phyloP scores from a whole-genome alignment of 140 eudicot genomes.

The Senecio squalidus region DNA sequence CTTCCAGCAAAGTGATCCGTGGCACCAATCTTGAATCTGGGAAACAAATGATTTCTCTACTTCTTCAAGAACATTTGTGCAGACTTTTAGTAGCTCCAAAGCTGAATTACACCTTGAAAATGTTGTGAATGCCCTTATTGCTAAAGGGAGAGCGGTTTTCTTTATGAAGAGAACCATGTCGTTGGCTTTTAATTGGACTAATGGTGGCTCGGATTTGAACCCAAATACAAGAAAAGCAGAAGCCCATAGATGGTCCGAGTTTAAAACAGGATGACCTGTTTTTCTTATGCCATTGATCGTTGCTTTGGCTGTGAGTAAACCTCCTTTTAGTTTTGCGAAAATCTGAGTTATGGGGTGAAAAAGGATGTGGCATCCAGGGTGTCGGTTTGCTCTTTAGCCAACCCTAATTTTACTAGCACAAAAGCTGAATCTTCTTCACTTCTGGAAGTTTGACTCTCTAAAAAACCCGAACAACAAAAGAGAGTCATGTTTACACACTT shows the following conservation, averaged over 20 bases:
- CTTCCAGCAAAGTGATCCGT: constrained; percentile 87
- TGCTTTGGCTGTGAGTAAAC: constrained; percentile 51
- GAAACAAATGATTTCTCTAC: constrained; percentile 76
- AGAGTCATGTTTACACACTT: neutral
- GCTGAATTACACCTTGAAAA: constrained; percentile 85
- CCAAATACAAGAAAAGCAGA: constrained; percentile 84
- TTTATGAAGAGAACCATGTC: constrained; percentile 80
- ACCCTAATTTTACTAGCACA: neutral
- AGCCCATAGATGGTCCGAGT: constrained; percentile 79
- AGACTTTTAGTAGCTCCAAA: constrained; percentile 67
- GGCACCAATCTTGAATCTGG: constrained; percentile 85
- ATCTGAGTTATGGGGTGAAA: constrained; percentile 69
- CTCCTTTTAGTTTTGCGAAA: constrained; percentile 50
- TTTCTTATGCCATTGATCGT: constrained; percentile 59
- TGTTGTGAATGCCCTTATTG: constrained; percentile 59
- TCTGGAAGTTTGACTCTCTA: neutral
- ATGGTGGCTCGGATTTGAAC: constrained; percentile 83
- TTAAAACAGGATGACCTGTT: constrained; percentile 41
- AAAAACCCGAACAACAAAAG: neutral
- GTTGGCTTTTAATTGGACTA: constrained; percentile 62
- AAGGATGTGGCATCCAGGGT: constrained; percentile 55
- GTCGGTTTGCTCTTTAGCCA: constrained; percentile 18
- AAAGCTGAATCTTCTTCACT: neutral
- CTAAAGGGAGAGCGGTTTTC: constrained; percentile 67
- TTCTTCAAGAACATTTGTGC: constrained; percentile 87